phyloP scores from a whole-genome alignment of 805 yeast genomes.

The Yamadazyma laniorum region DNA sequence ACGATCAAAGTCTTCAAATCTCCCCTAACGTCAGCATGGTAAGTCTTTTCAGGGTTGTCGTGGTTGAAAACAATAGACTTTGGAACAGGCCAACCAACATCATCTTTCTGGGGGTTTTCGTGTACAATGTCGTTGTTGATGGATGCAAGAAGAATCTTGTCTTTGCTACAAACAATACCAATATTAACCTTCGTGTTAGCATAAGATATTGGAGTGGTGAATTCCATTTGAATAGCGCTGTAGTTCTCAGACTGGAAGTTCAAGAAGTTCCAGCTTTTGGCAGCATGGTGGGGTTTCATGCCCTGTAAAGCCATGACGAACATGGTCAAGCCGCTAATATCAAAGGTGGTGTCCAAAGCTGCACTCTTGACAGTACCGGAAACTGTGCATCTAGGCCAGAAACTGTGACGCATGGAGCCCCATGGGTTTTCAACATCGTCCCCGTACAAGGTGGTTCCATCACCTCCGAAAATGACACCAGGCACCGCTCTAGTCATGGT shows the following conservation, averaged over 20 bases:
- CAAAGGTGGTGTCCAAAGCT: slow-evolving; percentile 27
- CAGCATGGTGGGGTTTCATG: slow-evolving; percentile 99
- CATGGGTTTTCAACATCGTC: slow-evolving; percentile 82
- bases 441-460: slow-evolving; percentile 86
- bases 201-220: slow-evolving; percentile 89
- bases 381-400: slow-evolving; percentile 89
- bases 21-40: slow-evolving; percentile 57
- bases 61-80: slow-evolving; percentile 56
- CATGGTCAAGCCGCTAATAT: slow-evolving; percentile 59
- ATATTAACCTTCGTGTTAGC: slow-evolving; percentile 77
- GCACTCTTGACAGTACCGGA: slow-evolving; percentile 57
- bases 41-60: slow-evolving; percentile 38
- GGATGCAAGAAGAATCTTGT: slow-evolving; percentile 61
- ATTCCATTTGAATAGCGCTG: slow-evolving; percentile 88
- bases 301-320: slow-evolving; percentile 97
- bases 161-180: slow-evolving; percentile 68
- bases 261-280: slow-evolving; percentile 92
- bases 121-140: slow-evolving; percentile 66
- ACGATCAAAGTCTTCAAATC: slow-evolving; percentile 64
- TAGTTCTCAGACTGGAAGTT: slow-evolving; percentile 77
- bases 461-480: slow-evolving; percentile 86
- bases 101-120: slow-evolving; percentile 54
- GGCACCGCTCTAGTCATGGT: slow-evolving; percentile 59
- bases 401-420: slow-evolving; percentile 95
- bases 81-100: slow-evolving; percentile 92